phyloP scores from a whole-genome alignment of 768 basidiomycete genomes.

The Amyloporia xantha region DNA sequence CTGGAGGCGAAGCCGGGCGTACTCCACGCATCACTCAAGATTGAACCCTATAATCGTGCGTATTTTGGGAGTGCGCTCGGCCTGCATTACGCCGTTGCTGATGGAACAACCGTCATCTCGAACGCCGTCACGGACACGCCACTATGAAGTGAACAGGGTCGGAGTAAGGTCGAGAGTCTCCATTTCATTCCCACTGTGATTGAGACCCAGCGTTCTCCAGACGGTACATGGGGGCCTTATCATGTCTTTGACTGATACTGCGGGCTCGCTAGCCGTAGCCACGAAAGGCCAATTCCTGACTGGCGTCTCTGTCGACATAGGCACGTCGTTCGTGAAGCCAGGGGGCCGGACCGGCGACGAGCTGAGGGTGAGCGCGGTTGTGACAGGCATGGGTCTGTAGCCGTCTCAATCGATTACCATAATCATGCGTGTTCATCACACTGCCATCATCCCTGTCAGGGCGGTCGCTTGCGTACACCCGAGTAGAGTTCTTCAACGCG shows the following conservation, averaged over 20 bases:
- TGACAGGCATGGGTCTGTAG: slow-evolving; percentile 62
- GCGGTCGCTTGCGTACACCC: slow-evolving; percentile 73
- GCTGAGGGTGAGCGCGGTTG: slow-evolving; percentile 53
- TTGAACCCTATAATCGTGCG: slow-evolving; percentile 72
- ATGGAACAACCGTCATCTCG: no score
- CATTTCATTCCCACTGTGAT: not conserved
- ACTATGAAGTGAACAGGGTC: slow-evolving; percentile 64
- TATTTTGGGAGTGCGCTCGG: slow-evolving; percentile 1
- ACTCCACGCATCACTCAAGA: slow-evolving; percentile 61
- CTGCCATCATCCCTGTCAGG: slow-evolving; percentile 44
- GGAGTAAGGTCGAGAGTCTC: slow-evolving; percentile 44
- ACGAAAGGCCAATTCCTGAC: slow-evolving; percentile 83
- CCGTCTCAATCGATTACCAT: not conserved
- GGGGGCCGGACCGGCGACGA: slow-evolving; percentile 67
- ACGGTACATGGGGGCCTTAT: slow-evolving; percentile 78
- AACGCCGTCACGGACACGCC: not conserved
- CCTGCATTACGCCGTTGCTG: not conserved
- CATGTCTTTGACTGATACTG: slow-evolving; percentile 74
- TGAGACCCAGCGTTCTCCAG: slow-evolving; percentile 17
- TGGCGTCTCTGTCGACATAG: slow-evolving; percentile 80
- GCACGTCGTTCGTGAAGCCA: slow-evolving; percentile 68
- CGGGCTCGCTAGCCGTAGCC: slow-evolving; percentile 81
- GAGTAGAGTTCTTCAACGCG: slow-evolving; percentile 65
- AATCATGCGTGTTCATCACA: not conserved
- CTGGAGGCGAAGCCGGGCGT: slow-evolving; percentile 63